Conservation (phyloP, 2,329 filamentous ascomycete genomes). For the Pyricularia pennisetigena region DNA sequence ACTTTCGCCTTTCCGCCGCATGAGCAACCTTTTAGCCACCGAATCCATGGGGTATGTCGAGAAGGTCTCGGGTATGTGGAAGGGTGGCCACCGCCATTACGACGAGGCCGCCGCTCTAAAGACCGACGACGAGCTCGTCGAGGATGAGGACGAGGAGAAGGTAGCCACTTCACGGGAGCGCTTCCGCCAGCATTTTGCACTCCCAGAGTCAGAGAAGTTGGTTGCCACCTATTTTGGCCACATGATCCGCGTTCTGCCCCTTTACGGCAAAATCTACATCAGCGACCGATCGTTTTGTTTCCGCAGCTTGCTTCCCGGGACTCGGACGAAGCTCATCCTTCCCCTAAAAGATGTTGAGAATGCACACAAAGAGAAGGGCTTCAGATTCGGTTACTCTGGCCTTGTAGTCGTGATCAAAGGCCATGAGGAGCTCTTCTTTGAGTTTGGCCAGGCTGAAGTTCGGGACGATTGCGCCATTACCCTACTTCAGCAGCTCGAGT, state of each 20-base stretch:
- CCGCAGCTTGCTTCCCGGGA: slow-evolving; percentile 79
- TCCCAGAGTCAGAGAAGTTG: slow-evolving; percentile 75
- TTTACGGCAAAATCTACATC: slow-evolving; percentile 96
- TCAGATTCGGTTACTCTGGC: slow-evolving; percentile 82
- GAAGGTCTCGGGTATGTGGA: slow-evolving; percentile 96
- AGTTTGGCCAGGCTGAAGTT: slow-evolving; percentile 68
- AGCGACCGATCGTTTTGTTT: slow-evolving; percentile 86
- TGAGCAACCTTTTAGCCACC: slow-evolving; percentile 74
- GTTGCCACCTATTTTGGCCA: slow-evolving; percentile 89
- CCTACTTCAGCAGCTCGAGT: slow-evolving; percentile 66
- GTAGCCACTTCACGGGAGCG: slow-evolving; percentile 61
- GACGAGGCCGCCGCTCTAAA: slow-evolving; percentile 43
- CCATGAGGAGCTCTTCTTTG: slow-evolving; percentile 94
- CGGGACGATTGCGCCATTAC: slow-evolving; percentile 86
- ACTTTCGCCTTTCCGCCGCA: slow-evolving; percentile 48
- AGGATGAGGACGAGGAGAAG: slow-evolving; percentile 52
- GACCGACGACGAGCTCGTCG: slow-evolving; percentile 42
- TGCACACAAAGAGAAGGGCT: slow-evolving; percentile 89
- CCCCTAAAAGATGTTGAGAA: slow-evolving; percentile 89
- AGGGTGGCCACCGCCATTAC: slow-evolving; percentile 84
- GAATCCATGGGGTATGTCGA: slow-evolving; percentile 96
- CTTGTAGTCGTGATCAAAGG: slow-evolving; percentile 88
- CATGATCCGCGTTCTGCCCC: slow-evolving; percentile 76
- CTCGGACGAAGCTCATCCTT: slow-evolving; percentile 83
- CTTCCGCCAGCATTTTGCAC: slow-evolving; percentile 81